Evolutionary conservation across 768 basidiomycete genomes (phyloP).

Genomic region (Lyophyllum semitale): DNA sequence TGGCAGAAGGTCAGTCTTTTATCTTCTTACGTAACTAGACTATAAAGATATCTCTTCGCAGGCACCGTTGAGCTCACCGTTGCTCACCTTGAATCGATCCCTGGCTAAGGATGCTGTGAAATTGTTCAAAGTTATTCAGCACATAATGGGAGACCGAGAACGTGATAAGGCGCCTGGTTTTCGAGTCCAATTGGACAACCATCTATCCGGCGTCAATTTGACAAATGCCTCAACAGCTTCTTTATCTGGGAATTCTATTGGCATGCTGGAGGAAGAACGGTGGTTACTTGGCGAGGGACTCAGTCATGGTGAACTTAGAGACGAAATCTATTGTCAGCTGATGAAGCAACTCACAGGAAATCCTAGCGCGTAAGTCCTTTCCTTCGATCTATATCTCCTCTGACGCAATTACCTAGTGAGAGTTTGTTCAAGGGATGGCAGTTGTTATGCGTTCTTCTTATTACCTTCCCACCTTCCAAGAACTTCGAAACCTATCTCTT

Average conservation of each 20-base stretch:
- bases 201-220: slow-evolving; percentile 43
- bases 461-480: slow-evolving; percentile 92
- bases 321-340: slow-evolving; percentile 91
- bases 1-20: slow-evolving; percentile 74
- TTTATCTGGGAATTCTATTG: slow-evolving; percentile 33
- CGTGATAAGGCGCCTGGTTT: slow-evolving; percentile 60
- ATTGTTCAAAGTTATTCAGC: slow-evolving; percentile 88
- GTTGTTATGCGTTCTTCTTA: slow-evolving; percentile 84
- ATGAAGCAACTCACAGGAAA: slow-evolving; percentile 91
- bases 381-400: not conserved
- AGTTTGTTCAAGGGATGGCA: slow-evolving; percentile 93
- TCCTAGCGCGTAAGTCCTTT: slow-evolving; percentile 62
- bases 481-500: slow-evolving; percentile 86
- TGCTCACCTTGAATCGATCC: slow-evolving; percentile 67
- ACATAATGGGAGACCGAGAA: slow-evolving; percentile 91
- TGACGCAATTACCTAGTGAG: slow-evolving; percentile 49
- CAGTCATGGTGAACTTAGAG: slow-evolving; percentile 78
- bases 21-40: not conserved
- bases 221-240: slow-evolving; percentile 51
- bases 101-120: slow-evolving; percentile 79
- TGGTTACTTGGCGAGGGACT: slow-evolving; percentile 85
- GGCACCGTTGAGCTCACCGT: slow-evolving; percentile 68
- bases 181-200: slow-evolving; percentile 45
- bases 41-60: slow-evolving; percentile 24
- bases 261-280: slow-evolving; percentile 79